A percentile compares a stretch with the other conserved stretches of the same genome.
phyloP scores from a whole-genome alignment of 2,329 filamentous ascomycete species.

The Penicillium polonicum region DNA sequence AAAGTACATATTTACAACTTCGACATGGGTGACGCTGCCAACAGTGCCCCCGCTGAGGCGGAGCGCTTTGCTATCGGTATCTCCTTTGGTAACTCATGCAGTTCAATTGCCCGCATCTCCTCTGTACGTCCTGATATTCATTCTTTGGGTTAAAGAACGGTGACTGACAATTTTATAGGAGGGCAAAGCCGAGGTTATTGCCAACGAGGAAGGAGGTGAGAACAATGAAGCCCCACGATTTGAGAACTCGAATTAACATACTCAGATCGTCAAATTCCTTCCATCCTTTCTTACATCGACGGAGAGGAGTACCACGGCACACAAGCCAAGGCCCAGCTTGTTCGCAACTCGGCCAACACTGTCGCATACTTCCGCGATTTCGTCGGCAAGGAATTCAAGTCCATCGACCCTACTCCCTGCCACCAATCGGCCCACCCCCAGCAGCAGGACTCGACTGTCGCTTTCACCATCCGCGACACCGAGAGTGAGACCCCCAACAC shows the following conservation, averaged over 20 bases:
- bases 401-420: conserved; percentile 92
- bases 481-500: conserved; percentile 63
- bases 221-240: conserved; percentile 19
- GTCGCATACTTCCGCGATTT: conserved; percentile 96
- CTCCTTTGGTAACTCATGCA: conserved; percentile 97
- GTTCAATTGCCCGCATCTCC: conserved; percentile 88
- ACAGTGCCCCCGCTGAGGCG: conserved; percentile 48
- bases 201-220: conserved; percentile 94
- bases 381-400: conserved; percentile 92
- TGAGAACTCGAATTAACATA: conserved; percentile 19
- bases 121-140: conserved; percentile 44
- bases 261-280: conserved; percentile 91
- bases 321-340: conserved; percentile 89
- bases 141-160: neutral
- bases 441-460: conserved; percentile 68
- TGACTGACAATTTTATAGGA: conserved; percentile 52
- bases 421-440: conserved; percentile 89
- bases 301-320: conserved; percentile 96
- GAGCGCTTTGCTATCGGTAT: conserved; percentile 81
- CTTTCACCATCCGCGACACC: conserved; percentile 82
- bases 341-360: conserved; percentile 90
- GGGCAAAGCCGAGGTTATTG: conserved; percentile 95
- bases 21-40: conserved; percentile 54
- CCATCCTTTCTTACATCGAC: conserved; percentile 88
- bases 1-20: conserved; percentile 14